Conservation (phyloP, 2,329 filamentous ascomycete species). For the Colletotrichum lindemuthianum region DNA sequence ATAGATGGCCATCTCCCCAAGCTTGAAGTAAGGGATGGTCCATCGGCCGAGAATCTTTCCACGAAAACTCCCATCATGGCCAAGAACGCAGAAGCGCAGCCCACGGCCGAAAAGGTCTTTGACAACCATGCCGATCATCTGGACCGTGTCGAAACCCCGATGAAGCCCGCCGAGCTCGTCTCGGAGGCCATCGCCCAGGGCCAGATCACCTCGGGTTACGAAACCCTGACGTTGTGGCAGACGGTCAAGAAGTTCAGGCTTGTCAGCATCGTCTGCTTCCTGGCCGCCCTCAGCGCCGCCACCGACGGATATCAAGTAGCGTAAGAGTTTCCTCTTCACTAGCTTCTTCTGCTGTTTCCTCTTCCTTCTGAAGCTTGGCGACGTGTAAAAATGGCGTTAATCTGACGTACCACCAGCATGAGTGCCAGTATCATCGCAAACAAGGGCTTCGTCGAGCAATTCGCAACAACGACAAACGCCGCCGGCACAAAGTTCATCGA, state of each 20-base stretch:
- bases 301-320: constrained; percentile 43
- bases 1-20: not conserved
- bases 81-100: not conserved
- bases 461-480: constrained; percentile 41
- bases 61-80: not conserved
- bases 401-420: constrained; percentile 38
- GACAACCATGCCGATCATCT: not conserved
- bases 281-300: constrained; percentile 40
- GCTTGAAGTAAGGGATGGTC: not conserved
- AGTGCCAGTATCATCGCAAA: constrained; percentile 51
- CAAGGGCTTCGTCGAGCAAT: constrained; percentile 49
- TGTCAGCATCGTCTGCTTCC: constrained; percentile 39
- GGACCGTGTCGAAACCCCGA: constrained; percentile 3
- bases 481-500: constrained; percentile 43
- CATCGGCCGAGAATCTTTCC: not conserved
- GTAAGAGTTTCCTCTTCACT: constrained; percentile 21
- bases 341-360: not conserved
- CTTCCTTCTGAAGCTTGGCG: too few relatives aligned
- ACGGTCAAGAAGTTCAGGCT: constrained; percentile 42
- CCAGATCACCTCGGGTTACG: constrained; percentile 42
- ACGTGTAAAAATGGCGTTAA: too few relatives aligned
- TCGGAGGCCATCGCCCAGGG: constrained; percentile 26
- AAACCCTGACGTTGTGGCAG: constrained; percentile 40
- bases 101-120: not conserved
- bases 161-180: constrained; percentile 3